Conservation (phyloP, 257 asterid species). For the Solanum paucissectum region DNA sequence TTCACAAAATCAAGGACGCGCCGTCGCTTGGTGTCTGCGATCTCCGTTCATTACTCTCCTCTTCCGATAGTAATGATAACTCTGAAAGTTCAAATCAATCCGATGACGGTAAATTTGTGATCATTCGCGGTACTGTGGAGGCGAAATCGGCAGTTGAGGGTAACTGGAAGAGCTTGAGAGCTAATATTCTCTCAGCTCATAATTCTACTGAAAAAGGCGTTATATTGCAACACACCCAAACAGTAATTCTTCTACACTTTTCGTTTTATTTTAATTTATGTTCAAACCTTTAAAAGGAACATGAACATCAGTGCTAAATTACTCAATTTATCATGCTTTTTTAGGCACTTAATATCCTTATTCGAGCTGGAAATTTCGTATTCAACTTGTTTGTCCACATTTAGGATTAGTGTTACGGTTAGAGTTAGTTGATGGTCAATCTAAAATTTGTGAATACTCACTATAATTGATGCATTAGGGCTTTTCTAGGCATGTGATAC, state of each 20-base stretch:
- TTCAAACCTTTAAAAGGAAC: not conserved
- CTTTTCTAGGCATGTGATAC: not conserved
- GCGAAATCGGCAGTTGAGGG: conserved; percentile 36
- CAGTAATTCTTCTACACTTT: conserved; percentile 22
- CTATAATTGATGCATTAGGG: not conserved
- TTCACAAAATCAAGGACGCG: conserved; percentile 45
- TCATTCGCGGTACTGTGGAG: conserved; percentile 70
- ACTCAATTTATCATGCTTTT: not conserved
- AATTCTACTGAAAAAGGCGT: conserved; percentile 63
- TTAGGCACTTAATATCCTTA: not conserved
- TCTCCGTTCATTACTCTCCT: conserved; percentile 48
- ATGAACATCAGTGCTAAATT: not conserved
- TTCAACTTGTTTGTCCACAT: not conserved
- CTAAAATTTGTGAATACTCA: not conserved
- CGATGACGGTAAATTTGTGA: conserved; percentile 33
- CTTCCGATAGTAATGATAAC: conserved; percentile 5
- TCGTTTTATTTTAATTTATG: not conserved
- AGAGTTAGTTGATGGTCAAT: not conserved
- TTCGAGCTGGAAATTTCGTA: not conserved
- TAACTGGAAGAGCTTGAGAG: conserved; percentile 35
- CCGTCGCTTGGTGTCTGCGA: conserved; percentile 53
- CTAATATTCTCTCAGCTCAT: conserved; percentile 31
- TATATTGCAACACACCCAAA: conserved; percentile 46
- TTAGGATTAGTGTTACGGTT: not conserved
- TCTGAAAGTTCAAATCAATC: not conserved